Conservation (phyloP, 768 basidiomycete genomes). For the Baorangia bicolor region DNA sequence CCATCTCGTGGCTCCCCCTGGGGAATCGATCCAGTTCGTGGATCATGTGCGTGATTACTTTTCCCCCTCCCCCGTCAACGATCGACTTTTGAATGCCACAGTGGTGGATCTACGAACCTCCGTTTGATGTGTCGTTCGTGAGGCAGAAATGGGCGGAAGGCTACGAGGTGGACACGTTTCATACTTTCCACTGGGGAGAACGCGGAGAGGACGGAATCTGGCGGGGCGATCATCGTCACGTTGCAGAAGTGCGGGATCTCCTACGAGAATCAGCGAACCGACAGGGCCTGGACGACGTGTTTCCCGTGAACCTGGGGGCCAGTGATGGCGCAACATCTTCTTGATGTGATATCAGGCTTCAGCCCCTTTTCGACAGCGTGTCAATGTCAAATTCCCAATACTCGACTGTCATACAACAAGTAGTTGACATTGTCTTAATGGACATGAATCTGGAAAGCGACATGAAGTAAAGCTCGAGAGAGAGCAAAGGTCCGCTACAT, state of each 20-base stretch:
- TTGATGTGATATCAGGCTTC: neutral
- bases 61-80: neutral
- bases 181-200: conserved; percentile 52
- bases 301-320: conserved; percentile 15
- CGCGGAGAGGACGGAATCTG: conserved; percentile 34
- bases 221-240: conserved; percentile 34
- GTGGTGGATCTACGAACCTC: conserved; percentile 51
- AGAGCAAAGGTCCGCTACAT: neutral
- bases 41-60: conserved; percentile 39
- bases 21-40: conserved; percentile 44
- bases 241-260: conserved; percentile 38
- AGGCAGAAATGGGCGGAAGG: conserved; percentile 45
- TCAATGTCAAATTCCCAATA: neutral
- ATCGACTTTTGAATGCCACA: conserved; percentile 5
- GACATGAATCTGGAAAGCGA: neutral
- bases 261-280: conserved; percentile 39
- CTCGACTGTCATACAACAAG: neutral
- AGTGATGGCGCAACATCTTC: neutral
- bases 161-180: conserved; percentile 51
- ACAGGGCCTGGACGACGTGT: conserved; percentile 32
- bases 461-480: neutral
- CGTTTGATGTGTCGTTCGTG: conserved; percentile 46
- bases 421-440: neutral
- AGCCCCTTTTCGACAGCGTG: neutral
- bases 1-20: conserved; percentile 40